These are phyloP conservation scores for Schrenkiella parvula DNA, from an alignment of 345 rosid genomes.

Conservation along the genomic window DNA sequence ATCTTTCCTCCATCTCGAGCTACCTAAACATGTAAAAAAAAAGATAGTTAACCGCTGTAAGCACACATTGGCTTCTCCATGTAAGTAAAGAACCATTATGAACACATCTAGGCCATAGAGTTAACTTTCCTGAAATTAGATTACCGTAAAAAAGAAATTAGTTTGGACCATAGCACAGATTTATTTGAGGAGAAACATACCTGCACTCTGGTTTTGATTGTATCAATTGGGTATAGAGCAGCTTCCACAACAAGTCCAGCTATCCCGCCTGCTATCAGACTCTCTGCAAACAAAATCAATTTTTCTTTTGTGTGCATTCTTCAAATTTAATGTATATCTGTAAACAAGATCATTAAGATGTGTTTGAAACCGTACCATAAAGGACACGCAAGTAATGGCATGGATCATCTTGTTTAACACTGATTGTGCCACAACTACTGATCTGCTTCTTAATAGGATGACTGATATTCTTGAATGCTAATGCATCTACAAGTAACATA, in stretches of 20 bases:
- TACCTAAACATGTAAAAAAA: constrained; percentile 38
- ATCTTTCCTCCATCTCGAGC: constrained; percentile 70
- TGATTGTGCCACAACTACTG: not conserved
- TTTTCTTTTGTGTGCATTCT: not conserved
- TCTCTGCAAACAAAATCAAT: constrained; percentile 42
- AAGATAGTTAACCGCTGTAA: not conserved
- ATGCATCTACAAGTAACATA: constrained; percentile 17
- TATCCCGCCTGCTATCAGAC: constrained; percentile 64
- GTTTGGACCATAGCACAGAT: not conserved
- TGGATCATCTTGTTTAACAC: constrained; percentile 34
- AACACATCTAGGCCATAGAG: not conserved
- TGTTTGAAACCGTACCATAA: constrained; percentile 29
- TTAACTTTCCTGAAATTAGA: not conserved
- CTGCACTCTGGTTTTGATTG: constrained; percentile 82
- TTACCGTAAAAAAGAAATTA: not conserved
- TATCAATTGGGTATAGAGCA: constrained; percentile 80
- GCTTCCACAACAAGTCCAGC: constrained; percentile 88
- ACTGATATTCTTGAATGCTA: constrained; percentile 27
- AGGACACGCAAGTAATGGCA: constrained; percentile 38
- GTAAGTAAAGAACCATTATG: not conserved
- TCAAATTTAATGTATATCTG: not conserved
- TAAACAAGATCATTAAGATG: not conserved
- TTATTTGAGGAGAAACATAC: constrained; percentile 23
- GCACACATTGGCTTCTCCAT: not conserved
- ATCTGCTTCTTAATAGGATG: constrained; percentile 16